phyloP scores from a whole-genome alignment of 106 monocot species.

The Hemerocallis citrina region DNA sequence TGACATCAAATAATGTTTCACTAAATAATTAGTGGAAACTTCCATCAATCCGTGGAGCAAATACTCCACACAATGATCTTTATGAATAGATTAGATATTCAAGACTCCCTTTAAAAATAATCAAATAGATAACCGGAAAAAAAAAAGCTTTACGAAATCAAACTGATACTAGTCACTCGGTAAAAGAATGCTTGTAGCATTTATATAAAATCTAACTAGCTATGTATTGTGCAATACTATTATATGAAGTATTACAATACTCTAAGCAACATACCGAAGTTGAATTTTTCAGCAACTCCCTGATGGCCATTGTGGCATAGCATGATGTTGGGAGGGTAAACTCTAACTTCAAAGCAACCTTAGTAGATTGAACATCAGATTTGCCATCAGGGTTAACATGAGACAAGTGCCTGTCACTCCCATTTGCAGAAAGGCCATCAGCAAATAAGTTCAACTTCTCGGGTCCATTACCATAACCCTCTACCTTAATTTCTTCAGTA shows the following conservation, averaged over 20 bases:
- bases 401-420: background rate
- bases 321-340: conserved; percentile 80
- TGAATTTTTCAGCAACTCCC: conserved; percentile 79
- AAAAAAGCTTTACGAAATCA: background rate
- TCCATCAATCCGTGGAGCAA: background rate
- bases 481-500: background rate
- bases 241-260: background rate
- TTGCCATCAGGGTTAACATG: conserved; percentile 6
- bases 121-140: background rate
- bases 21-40: no score
- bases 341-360: conserved; percentile 60
- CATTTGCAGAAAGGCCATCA: conserved; percentile 11
- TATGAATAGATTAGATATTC: background rate
- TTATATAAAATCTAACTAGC: background rate
- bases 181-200: background rate
- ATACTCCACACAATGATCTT: background rate
- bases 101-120: background rate
- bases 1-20: no score
- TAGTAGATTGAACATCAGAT: conserved; percentile 19
- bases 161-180: background rate
- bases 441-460: conserved; percentile 6
- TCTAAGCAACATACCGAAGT: conserved; percentile 53
- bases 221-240: background rate
- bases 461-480: background rate
- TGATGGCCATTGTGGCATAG: conserved; percentile 91